Evolutionary conservation across 257 asterid species (phyloP).

Genomic region (Nicotiana paniculata): DNA sequence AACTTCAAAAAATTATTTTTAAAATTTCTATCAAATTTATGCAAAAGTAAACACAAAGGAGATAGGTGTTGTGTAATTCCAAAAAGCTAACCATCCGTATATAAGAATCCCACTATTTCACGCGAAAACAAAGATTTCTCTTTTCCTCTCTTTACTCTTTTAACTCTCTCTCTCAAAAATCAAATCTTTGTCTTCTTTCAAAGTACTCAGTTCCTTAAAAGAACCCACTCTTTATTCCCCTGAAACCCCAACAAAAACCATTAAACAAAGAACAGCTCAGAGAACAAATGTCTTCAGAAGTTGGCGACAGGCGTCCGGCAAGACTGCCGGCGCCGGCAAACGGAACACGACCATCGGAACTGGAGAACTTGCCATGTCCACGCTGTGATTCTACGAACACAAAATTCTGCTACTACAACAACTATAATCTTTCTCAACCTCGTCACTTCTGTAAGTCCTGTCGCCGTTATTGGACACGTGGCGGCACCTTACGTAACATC

Average conservation of each 20-base stretch:
- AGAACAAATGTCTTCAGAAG: conserved; percentile 24
- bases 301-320: conserved; percentile 23
- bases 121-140: conserved; percentile 1
- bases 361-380: conserved; percentile 41
- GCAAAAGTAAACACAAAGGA: neutral
- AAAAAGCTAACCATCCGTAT: neutral
- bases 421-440: conserved; percentile 60
- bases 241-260: neutral
- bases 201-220: neutral
- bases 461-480: conserved; percentile 62
- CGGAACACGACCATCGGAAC: conserved; percentile 25
- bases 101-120: conserved; percentile 5
- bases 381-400: conserved; percentile 54
- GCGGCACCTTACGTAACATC: conserved; percentile 46
- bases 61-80: neutral
- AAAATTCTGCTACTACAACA: conserved; percentile 60
- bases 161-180: neutral
- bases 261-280: neutral
- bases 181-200: conserved; percentile 5
- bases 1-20: too few species aligned
- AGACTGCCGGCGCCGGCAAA: conserved; percentile 9
- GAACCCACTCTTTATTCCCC: neutral
- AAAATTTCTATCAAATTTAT: too few species aligned
- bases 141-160: neutral
- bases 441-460: conserved; percentile 57